Percentiles rank a stretch among this genome's conserved stretches.
Evolutionary conservation across 768 basidiomycete species (phyloP).

Genomic region (Panaeolus cyanescens): DNA sequence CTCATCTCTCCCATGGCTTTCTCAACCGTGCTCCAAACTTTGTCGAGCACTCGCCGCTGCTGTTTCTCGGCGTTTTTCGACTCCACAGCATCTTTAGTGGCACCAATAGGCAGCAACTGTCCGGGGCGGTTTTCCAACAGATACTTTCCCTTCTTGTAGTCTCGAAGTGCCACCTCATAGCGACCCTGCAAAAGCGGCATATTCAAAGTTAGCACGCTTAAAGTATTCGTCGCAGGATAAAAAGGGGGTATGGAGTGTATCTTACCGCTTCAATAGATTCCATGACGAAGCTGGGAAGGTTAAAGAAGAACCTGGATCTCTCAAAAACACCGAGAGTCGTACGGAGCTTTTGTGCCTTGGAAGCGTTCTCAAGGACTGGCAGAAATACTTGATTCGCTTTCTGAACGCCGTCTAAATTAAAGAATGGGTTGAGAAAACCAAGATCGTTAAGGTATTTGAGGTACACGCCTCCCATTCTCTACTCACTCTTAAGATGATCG

Average conservation of each 20-base stretch:
- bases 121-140: slow-evolving; percentile 88
- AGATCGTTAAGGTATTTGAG: not conserved
- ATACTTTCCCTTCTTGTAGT: slow-evolving; percentile 97
- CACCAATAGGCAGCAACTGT: slow-evolving; percentile 74
- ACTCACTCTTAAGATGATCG: slow-evolving; percentile 82
- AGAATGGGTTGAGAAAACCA: not conserved
- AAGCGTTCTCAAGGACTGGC: slow-evolving; percentile 92
- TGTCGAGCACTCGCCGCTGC: slow-evolving; percentile 91
- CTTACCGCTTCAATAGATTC: slow-evolving; percentile 88
- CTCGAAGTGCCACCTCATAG: slow-evolving; percentile 90
- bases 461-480: not conserved
- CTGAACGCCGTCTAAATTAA: slow-evolving; percentile 72
- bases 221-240: not conserved
- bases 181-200: slow-evolving; percentile 60
- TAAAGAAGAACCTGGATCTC: slow-evolving; percentile 97
- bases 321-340: slow-evolving; percentile 96
- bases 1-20: slow-evolving; percentile 94
- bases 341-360: slow-evolving; percentile 90
- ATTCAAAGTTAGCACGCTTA: not conserved
- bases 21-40: slow-evolving; percentile 95
- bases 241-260: slow-evolving; percentile 8
- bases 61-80: slow-evolving; percentile 63
- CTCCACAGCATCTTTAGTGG: slow-evolving; percentile 55
- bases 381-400: slow-evolving; percentile 96
- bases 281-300: slow-evolving; percentile 87